Conservation (phyloP, 805 yeast species). For the Metschnikowia kunwiensis region DNA sequence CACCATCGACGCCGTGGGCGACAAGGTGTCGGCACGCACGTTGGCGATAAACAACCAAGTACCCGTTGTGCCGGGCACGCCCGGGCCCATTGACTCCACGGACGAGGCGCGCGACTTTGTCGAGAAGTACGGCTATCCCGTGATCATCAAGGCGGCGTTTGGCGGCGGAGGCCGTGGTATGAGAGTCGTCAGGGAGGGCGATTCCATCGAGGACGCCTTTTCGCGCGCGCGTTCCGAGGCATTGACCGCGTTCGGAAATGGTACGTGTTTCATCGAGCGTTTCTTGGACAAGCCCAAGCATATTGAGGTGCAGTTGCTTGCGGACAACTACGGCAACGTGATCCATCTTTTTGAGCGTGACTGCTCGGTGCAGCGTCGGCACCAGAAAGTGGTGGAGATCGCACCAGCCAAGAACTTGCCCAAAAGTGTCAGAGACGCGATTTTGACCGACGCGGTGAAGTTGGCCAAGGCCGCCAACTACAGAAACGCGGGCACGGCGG, state of each 20-base stretch:
- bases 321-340: conserved; percentile 91
- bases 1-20: conserved; percentile 94
- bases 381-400: conserved; percentile 96
- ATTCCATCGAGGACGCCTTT: conserved; percentile 87
- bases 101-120: conserved; percentile 81
- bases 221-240: conserved; percentile 94
- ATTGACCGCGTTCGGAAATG: conserved; percentile 93
- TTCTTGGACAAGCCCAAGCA: conserved; percentile 95
- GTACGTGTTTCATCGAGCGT: conserved; percentile 96
- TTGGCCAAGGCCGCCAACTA: conserved; percentile 86
- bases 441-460: conserved; percentile 90
- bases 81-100: conserved; percentile 85
- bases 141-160: conserved; percentile 96
- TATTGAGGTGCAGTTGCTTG: conserved; percentile 94
- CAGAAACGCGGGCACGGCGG: conserved; percentile 98
- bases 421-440: conserved; percentile 79
- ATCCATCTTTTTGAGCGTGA: conserved; percentile 96
- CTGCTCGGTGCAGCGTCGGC: conserved; percentile 99
- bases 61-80: conserved; percentile 97
- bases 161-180: conserved; percentile 99
- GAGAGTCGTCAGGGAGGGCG: conserved; percentile 98
- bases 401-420: conserved; percentile 97
- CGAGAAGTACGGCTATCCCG: conserved; percentile 85
- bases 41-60: conserved; percentile 79
- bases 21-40: conserved; percentile 90